Percentiles rank a stretch among this genome's conserved stretches.
Evolutionary conservation across 495 filamentous ascomycete species (phyloP).

Genomic region (Pyrenula massariospora): DNA sequence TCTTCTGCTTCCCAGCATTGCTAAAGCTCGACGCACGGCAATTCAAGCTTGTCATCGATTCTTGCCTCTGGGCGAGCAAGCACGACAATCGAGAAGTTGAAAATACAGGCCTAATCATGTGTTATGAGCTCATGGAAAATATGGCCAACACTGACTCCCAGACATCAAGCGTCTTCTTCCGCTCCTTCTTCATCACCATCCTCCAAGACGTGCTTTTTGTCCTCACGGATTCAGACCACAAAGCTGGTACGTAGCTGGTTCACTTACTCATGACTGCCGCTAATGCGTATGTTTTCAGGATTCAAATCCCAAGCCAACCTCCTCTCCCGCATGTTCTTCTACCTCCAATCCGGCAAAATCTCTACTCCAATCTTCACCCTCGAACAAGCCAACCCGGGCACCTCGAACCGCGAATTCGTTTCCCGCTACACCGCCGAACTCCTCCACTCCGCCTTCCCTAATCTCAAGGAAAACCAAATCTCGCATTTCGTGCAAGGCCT

Average conservation of each 20-base stretch:
- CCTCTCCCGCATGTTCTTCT: conserved; percentile 90
- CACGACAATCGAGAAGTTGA: conserved; percentile 98
- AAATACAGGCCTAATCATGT: conserved; percentile 97
- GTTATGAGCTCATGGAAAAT: conserved; percentile 93
- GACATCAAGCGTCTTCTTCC: conserved; percentile 91
- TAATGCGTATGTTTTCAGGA: conserved; percentile 26
- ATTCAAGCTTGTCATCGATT: conserved; percentile 99
- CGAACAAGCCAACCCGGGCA: conserved; percentile 72
- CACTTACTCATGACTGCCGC: conserved; percentile 1
- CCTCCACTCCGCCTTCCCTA: conserved; percentile 85
- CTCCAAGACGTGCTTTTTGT: conserved; percentile 98
- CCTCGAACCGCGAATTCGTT: conserved; percentile 81
- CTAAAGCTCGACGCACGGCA: conserved; percentile 87
- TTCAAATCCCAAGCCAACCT: conserved; percentile 96
- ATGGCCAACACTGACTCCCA: conserved; percentile 82
- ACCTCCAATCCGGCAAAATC: conserved; percentile 75
- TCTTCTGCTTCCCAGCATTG: conserved; percentile 89
- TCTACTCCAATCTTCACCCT: conserved; percentile 76
- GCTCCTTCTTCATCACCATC: conserved; percentile 88
- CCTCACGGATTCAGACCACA: conserved; percentile 93
- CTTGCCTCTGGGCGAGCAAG: conserved; percentile 99
- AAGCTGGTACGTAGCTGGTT: conserved; percentile 52
- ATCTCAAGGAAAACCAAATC: conserved; percentile 84
- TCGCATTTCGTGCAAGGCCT: conserved; percentile 75
- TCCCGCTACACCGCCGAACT: conserved; percentile 72